Evolutionary conservation across 2,329 filamentous ascomycete species (phyloP).

Genomic region (Monilinia laxa): DNA sequence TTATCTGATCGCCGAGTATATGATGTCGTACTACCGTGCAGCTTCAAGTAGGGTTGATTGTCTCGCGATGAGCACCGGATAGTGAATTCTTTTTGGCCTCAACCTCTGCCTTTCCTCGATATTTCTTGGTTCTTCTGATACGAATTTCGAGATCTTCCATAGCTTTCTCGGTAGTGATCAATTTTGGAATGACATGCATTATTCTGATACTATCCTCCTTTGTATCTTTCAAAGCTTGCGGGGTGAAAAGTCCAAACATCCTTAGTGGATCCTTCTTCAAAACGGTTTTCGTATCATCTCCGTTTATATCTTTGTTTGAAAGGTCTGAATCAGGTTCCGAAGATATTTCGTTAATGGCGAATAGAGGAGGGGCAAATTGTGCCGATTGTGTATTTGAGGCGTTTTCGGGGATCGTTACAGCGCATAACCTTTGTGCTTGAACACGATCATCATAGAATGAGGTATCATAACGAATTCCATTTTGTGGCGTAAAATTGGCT

Average conservation of each 20-base stretch:
- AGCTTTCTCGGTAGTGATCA: constrained; percentile 57
- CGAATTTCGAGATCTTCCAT: constrained; percentile 68
- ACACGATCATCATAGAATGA: constrained; percentile 74
- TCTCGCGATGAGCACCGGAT: neutral
- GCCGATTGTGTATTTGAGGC: constrained; percentile 20
- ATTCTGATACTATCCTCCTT: constrained; percentile 58
- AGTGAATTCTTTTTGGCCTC: constrained; percentile 6
- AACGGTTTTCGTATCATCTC: constrained; percentile 11
- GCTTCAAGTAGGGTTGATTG: neutral
- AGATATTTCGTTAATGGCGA: neutral
- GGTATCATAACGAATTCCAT: constrained; percentile 63
- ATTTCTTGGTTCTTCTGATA: constrained; percentile 57
- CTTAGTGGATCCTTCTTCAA: constrained; percentile 52
- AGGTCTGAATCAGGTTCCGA: constrained; percentile 6
- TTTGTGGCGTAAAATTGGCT: constrained; percentile 70
- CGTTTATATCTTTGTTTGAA: constrained; percentile 10
- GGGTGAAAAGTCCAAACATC: constrained; percentile 56
- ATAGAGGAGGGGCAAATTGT: constrained; percentile 37
- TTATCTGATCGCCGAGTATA: constrained; percentile 16
- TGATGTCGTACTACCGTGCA: neutral
- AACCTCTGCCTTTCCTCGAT: constrained; percentile 17
- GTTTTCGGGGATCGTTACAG: constrained; percentile 41
- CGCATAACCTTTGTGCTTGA: constrained; percentile 54
- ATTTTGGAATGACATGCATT: constrained; percentile 56
- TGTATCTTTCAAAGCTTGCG: constrained; percentile 51